Evolutionary conservation across 108 stramenopile genomes (phyloP).

Genomic region (Phaeodactylum tricornutum): DNA sequence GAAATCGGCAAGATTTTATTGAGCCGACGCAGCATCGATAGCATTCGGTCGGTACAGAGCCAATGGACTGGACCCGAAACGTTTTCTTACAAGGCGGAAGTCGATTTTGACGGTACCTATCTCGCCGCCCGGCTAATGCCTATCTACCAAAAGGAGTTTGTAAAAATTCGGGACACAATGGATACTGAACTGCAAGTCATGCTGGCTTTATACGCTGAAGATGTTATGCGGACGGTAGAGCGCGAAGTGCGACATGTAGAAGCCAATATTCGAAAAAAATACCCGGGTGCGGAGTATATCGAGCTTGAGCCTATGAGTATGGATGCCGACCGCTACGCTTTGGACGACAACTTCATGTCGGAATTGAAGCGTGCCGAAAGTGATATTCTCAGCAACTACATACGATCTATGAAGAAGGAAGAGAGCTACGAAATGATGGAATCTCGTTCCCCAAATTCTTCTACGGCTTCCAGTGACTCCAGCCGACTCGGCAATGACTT

Average conservation of each 20-base stretch:
- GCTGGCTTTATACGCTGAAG: conserved; percentile 94
- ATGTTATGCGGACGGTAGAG: conserved; percentile 93
- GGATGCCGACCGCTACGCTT: conserved; percentile 41
- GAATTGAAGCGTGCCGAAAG: conserved; percentile 58
- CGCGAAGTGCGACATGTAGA: conserved; percentile 91
- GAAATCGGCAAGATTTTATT: conserved; percentile 81
- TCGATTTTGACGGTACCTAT: conserved; percentile 98
- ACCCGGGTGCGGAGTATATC: conserved; percentile 94
- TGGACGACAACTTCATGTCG: conserved; percentile 73
- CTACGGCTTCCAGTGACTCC: too few species aligned
- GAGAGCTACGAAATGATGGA: not conserved
- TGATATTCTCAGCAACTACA: conserved; percentile 17
- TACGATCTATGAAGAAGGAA: conserved; percentile 8
- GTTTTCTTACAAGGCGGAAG: conserved; percentile 96
- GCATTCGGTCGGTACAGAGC: conserved; percentile 80
- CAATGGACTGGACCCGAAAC: conserved; percentile 97
- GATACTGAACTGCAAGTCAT: conserved; percentile 78
- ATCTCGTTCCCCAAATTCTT: too few species aligned
- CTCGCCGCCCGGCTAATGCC: conserved; percentile 89
- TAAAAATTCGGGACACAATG: conserved; percentile 39
- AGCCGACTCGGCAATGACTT: too few species aligned
- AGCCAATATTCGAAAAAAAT: conserved; percentile 75
- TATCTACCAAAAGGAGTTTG: conserved; percentile 20
- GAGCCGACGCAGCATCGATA: conserved; percentile 71
- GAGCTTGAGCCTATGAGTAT: conserved; percentile 96